These are phyloP conservation scores for Dothistroma septosporum DNA, from an alignment of 2,329 filamentous ascomycete genomes.

Conservation along the genomic window DNA sequence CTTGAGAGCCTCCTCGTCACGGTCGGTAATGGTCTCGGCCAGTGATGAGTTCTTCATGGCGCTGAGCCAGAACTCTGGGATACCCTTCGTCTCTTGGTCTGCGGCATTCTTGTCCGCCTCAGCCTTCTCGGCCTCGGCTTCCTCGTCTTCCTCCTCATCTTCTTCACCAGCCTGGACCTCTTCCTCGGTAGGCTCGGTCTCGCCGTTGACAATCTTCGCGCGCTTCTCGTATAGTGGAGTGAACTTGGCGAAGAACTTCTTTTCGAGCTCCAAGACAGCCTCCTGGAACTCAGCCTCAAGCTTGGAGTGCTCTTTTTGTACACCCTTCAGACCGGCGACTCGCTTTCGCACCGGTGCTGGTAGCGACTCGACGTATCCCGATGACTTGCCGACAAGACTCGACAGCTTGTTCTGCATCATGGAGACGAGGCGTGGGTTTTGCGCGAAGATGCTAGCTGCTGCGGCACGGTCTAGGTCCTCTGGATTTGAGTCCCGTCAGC, in stretches of 20 bases:
- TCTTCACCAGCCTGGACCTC: conserved; percentile 85
- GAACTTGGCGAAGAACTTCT: conserved; percentile 99
- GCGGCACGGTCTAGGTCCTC: conserved; percentile 86
- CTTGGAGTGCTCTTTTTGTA: conserved; percentile 98
- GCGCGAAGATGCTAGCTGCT: conserved; percentile 88
- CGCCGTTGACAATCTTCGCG: conserved; percentile 85
- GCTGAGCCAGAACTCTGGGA: conserved; percentile 98
- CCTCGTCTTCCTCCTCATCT: conserved; percentile 66
- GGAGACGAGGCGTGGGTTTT: conserved; percentile 88
- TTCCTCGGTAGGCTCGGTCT: conserved; percentile 75
- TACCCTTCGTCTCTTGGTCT: conserved; percentile 63
- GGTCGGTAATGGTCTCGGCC: conserved; percentile 97
- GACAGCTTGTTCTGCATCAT: conserved; percentile 98
- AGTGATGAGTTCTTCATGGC: conserved; percentile 99
- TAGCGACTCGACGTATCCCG: conserved; percentile 95
- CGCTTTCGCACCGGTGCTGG: conserved; percentile 84
- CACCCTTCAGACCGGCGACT: conserved; percentile 91
- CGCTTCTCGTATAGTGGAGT: conserved; percentile 96
- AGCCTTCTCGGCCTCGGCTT: conserved; percentile 51
- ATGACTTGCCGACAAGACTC: conserved; percentile 87
- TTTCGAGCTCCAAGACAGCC: conserved; percentile 95
- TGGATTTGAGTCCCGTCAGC: conserved; percentile 38
- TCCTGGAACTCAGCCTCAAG: conserved; percentile 98
- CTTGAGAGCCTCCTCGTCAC: conserved; percentile 91
- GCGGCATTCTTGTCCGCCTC: conserved; percentile 55